phyloP scores from a whole-genome alignment of 805 yeast species.

The Tetrapisispora arboricola region DNA sequence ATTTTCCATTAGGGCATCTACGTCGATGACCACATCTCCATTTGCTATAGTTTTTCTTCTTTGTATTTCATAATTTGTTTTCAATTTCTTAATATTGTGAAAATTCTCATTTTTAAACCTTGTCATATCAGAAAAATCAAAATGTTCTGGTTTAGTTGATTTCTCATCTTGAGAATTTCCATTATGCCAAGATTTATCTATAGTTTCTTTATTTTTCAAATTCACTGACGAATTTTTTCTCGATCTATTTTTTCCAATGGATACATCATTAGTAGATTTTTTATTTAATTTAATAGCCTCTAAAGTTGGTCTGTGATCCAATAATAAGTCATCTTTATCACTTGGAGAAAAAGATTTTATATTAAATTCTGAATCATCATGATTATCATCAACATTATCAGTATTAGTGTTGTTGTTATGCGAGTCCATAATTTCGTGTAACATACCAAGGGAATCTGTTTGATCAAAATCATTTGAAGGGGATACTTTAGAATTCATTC shows the following conservation, averaged over 20 bases:
- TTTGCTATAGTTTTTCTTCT: slow-evolving; percentile 12
- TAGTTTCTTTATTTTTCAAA: background rate
- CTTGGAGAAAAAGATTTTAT: slow-evolving; percentile 2
- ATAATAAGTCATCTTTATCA: slow-evolving; percentile 12
- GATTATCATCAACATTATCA: background rate
- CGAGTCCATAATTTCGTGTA: slow-evolving; percentile 15
- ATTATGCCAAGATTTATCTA: background rate
- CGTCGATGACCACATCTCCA: slow-evolving; percentile 27
- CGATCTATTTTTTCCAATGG: background rate
- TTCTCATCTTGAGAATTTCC: background rate
- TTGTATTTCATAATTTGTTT: background rate
- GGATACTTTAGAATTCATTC: background rate
- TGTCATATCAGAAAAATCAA: slow-evolving; percentile 1
- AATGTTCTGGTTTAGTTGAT: background rate
- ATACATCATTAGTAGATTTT: background rate
- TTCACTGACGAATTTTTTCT: background rate
- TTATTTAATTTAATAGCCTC: slow-evolving; percentile 1
- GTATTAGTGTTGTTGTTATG: slow-evolving; percentile 4
- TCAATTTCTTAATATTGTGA: background rate
- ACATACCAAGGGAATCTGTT: slow-evolving; percentile 26
- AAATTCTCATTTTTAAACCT: background rate
- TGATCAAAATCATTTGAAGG: slow-evolving; percentile 24
- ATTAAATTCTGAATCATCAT: background rate
- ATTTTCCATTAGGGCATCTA: slow-evolving; percentile 24
- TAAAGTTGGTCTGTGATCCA: slow-evolving; percentile 22